Percentiles rank a stretch among this genome's conserved stretches.
Evolutionary conservation across 495 filamentous ascomycete genomes (phyloP).

Genomic region (Xylaria scruposa): DNA sequence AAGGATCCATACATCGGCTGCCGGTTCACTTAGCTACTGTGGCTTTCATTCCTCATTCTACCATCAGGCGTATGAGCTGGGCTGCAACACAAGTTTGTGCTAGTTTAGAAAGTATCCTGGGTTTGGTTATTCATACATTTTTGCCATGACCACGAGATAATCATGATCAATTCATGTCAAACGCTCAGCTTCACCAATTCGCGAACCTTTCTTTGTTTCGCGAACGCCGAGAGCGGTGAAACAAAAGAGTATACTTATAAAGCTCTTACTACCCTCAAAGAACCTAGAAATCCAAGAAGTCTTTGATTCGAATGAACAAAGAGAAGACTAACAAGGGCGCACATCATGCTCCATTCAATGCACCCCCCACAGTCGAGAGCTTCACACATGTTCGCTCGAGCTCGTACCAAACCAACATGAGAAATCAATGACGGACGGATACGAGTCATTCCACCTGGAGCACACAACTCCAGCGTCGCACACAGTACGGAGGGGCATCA

Average conservation of each 20-base stretch:
- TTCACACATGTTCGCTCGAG: not conserved
- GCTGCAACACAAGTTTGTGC: not conserved
- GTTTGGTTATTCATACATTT: not conserved
- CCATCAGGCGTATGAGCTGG: not conserved
- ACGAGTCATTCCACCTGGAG: not conserved
- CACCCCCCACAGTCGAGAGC: not conserved
- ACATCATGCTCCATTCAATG: not conserved
- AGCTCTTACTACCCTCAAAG: not conserved
- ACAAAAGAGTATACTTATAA: no score
- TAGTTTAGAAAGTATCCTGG: not conserved
- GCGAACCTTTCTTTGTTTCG: conserved; percentile 6
- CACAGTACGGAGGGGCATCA: not conserved
- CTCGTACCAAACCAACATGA: not conserved
- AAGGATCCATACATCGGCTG: not conserved
- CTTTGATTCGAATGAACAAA: not conserved
- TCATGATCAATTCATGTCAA: not conserved
- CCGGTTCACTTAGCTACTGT: not conserved
- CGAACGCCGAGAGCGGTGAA: conserved; percentile 6
- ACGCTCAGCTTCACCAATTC: not conserved
- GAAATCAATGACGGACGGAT: not conserved
- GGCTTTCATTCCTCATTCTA: not conserved
- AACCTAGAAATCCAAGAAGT: not conserved
- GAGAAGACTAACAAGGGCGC: not conserved
- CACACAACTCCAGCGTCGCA: not conserved
- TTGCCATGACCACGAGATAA: not conserved